Conservation (phyloP, 768 basidiomycete species). For the Russula sp. region DNA sequence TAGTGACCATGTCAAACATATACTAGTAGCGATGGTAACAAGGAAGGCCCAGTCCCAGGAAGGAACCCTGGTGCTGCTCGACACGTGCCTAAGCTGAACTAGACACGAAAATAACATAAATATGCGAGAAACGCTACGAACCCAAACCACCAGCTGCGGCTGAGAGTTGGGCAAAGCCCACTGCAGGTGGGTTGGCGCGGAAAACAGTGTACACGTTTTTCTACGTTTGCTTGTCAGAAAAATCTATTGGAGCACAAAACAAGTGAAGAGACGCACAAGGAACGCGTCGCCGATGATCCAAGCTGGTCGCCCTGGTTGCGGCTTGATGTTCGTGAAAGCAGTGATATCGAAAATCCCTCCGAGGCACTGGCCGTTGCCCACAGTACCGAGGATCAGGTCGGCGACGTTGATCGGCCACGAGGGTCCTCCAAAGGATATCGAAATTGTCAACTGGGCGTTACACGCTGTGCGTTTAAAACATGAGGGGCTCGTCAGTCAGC, state of each 20-base stretch:
- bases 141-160: too few species aligned
- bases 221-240: too few species aligned
- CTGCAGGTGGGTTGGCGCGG: too few species aligned
- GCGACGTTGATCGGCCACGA: constrained; percentile 70
- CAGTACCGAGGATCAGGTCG: constrained; percentile 75
- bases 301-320: constrained; percentile 29
- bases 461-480: constrained; percentile 52
- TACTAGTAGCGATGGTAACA: too few species aligned
- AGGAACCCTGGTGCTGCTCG: too few species aligned
- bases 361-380: constrained; percentile 35
- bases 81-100: too few species aligned
- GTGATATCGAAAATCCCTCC: constrained; percentile 72
- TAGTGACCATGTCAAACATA: background rate
- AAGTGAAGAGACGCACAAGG: too few species aligned
- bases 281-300: constrained; percentile 48
- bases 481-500: background rate
- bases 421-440: constrained; percentile 57
- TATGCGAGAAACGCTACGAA: too few species aligned
- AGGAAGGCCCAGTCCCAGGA: constrained; percentile 30
- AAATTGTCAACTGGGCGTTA: constrained; percentile 43
- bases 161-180: too few species aligned
- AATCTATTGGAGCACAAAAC: too few species aligned
- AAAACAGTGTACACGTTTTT: too few species aligned
- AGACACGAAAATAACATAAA: too few species aligned
- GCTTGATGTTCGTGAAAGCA: constrained; percentile 41